phyloP scores from a whole-genome alignment of 352 stramenopile genomes.

The Pythium folliculosum region DNA sequence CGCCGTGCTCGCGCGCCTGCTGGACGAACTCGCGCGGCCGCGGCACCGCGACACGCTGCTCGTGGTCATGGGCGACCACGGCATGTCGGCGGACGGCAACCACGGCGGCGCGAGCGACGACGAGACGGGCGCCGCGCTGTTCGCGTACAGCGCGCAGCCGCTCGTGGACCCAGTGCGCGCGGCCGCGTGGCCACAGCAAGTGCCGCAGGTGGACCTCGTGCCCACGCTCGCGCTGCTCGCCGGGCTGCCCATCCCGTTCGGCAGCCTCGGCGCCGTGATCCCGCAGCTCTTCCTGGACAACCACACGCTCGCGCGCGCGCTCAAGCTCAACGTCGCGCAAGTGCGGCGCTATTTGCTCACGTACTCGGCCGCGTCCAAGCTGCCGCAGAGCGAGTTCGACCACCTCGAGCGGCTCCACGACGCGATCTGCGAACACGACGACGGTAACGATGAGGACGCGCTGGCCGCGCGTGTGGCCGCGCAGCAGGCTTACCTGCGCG shows the following conservation, averaged over 20 bases:
- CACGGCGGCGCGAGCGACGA: constrained; percentile 96
- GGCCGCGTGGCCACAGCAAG: constrained; percentile 32
- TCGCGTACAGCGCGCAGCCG: constrained; percentile 84
- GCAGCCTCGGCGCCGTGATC: constrained; percentile 93
- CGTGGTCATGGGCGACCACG: constrained; percentile 97
- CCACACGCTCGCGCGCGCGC: constrained; percentile 54
- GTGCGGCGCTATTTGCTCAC: constrained; percentile 77
- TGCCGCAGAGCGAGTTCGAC: constrained; percentile 58
- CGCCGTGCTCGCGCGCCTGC: constrained; percentile 70
- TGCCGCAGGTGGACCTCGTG: constrained; percentile 96
- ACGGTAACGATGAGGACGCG: not conserved
- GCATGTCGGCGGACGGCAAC: constrained; percentile 98
- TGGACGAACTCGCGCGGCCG: constrained; percentile 51
- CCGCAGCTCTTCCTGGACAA: constrained; percentile 86
- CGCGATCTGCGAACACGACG: constrained; percentile 26
- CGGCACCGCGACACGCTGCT: constrained; percentile 75
- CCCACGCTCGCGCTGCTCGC: constrained; percentile 94
- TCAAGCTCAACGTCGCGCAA: constrained; percentile 84
- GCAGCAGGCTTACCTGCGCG: constrained; percentile 63
- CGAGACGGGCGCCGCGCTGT: constrained; percentile 95
- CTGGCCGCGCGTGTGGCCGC: constrained; percentile 33
- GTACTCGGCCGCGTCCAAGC: constrained; percentile 68
- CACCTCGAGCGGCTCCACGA: constrained; percentile 56
- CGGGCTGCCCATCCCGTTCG: constrained; percentile 95
- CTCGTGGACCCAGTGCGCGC: constrained; percentile 30